These are phyloP conservation scores for Triticum urartu DNA, from an alignment of 176 grass and related monocot species.

Conservation along the genomic window DNA sequence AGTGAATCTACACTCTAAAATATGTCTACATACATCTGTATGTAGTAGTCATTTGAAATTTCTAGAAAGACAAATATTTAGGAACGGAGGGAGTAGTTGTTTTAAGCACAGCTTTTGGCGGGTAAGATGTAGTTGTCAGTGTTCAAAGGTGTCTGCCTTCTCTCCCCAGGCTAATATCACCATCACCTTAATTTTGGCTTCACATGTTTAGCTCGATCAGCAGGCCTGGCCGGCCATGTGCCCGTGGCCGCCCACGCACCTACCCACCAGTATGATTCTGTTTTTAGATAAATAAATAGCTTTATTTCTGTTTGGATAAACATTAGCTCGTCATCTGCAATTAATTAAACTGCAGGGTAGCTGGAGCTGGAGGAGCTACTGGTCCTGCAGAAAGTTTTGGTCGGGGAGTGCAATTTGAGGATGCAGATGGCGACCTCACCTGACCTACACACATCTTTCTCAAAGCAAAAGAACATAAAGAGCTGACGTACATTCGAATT, in stretches of 20 bases:
- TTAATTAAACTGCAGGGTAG: not conserved
- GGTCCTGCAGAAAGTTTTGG: not conserved
- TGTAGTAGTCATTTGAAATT: too few relatives aligned
- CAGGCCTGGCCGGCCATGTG: too few relatives aligned
- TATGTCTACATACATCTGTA: too few relatives aligned
- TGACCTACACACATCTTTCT: not conserved
- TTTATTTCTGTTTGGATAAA: slow-evolving; percentile 15
- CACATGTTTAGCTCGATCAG: not conserved
- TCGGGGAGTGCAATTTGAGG: not conserved
- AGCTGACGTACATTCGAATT: too few relatives aligned
- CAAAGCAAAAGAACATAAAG: too few relatives aligned
- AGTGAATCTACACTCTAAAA: too few relatives aligned
- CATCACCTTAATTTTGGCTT: slow-evolving; percentile 30
- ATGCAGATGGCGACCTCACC: not conserved
- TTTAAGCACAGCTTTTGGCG: slow-evolving; percentile 23
- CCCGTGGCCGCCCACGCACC: not conserved
- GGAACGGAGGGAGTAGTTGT: too few relatives aligned
- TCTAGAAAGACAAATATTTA: too few relatives aligned
- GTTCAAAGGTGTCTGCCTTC: not conserved
- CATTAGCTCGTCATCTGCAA: not conserved
- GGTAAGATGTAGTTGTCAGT: slow-evolving; percentile 7
- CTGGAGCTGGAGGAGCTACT: not conserved
- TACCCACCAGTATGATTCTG: too few relatives aligned
- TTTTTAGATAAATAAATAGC: not conserved
- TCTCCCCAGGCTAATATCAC: slow-evolving; percentile 2